Conservation (phyloP, 1,284 basidiomycete genomes). For the Pyrrhoderma lamaoense region DNA sequence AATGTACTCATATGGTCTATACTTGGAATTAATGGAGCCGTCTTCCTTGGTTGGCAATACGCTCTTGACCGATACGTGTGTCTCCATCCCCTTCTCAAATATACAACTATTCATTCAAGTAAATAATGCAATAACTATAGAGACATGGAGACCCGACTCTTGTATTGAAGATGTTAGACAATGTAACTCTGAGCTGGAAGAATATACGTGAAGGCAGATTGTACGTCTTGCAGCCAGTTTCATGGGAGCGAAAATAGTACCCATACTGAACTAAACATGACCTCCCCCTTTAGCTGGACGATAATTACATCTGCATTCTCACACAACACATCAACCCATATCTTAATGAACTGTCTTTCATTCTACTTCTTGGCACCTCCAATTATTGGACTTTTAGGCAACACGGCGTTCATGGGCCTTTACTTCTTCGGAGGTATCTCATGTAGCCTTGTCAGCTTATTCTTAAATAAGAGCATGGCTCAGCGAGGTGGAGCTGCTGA, state of each 20-base stretch:
- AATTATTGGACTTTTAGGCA: slow-evolving; percentile 64
- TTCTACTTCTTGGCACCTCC: slow-evolving; percentile 75
- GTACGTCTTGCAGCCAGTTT: no score
- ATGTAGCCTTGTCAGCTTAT: slow-evolving; percentile 53
- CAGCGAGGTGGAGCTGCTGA: slow-evolving; percentile 43
- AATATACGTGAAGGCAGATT: slow-evolving; percentile 67
- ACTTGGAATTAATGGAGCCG: slow-evolving; percentile 37
- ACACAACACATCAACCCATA: slow-evolving; percentile 56
- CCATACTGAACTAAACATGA: no score
- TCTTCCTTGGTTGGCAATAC: slow-evolving; percentile 37
- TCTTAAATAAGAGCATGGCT: slow-evolving; percentile 43
- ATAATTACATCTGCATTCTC: slow-evolving; percentile 71
- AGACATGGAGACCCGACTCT: slow-evolving; percentile 39
- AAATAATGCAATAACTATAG: slow-evolving; percentile 1
- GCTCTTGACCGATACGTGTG: slow-evolving; percentile 34
- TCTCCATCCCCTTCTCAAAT: slow-evolving; percentile 12
- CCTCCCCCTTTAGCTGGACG: slow-evolving; percentile 65
- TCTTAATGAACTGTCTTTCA: slow-evolving; percentile 73
- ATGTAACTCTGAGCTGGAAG: slow-evolving; percentile 58
- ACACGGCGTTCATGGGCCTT: slow-evolving; percentile 61
- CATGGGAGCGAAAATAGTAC: no score
- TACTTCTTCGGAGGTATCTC: slow-evolving; percentile 72
- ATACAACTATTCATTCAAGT: not conserved
- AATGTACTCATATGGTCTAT: slow-evolving; percentile 37
- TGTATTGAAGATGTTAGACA: slow-evolving; percentile 52